Evolutionary conservation across 306 rosid species (phyloP).

Genomic region (Cicer bijugum): DNA sequence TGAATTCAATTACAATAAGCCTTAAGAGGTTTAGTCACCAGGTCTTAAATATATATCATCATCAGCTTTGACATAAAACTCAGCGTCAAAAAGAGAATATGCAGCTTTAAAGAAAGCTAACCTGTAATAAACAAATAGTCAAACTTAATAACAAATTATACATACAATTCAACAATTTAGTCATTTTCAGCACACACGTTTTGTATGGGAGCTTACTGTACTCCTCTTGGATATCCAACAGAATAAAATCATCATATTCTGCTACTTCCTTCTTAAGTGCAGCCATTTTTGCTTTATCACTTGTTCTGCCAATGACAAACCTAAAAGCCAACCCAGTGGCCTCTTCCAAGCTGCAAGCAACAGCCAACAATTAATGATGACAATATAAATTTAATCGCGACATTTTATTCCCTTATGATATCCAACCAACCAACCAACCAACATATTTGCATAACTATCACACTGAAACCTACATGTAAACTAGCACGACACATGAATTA

Average conservation of each 20-base stretch:
- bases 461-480: neutral
- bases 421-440: conserved; percentile 14
- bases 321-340: conserved; percentile 94
- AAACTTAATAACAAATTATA: conserved; percentile 36
- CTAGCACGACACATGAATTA: conserved; percentile 19
- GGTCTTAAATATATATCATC: conserved; percentile 98
- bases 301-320: conserved; percentile 84
- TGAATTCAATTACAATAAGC: neutral
- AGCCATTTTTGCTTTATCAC: conserved; percentile 70
- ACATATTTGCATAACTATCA: neutral
- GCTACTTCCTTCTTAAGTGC: conserved; percentile 76
- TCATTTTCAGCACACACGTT: conserved; percentile 77
- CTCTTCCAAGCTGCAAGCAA: conserved; percentile 86
- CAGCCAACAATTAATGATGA: neutral
- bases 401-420: conserved; percentile 14
- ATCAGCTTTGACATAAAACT: conserved; percentile 92
- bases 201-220: conserved; percentile 98
- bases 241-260: conserved; percentile 83
- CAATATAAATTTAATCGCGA: too few species aligned
- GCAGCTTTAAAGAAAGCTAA: conserved; percentile 97
- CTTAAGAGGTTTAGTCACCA: conserved; percentile 54
- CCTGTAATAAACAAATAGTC: conserved; percentile 55
- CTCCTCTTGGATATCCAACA: conserved; percentile 94
- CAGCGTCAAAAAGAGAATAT: conserved; percentile 81
- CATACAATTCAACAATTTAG: conserved; percentile 30